Evolutionary conservation across 2,329 filamentous ascomycete genomes (phyloP).

Genomic region (Pseudovirgaria hyperparasitica): DNA sequence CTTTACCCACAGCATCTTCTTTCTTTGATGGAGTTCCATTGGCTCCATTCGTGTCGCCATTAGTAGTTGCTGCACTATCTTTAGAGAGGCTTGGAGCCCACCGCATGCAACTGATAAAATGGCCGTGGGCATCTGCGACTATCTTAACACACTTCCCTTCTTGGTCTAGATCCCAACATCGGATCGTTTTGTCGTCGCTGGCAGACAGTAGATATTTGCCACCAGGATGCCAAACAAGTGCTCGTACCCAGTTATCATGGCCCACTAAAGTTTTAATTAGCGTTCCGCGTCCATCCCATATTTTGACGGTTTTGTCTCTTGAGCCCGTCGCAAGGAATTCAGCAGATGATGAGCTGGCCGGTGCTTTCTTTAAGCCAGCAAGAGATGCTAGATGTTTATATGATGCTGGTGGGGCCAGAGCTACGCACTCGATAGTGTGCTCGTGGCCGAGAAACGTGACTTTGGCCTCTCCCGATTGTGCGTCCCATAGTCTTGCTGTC

Average conservation of each 20-base stretch:
- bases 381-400: constrained; percentile 67
- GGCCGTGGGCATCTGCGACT: constrained; percentile 62
- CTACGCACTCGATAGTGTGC: constrained; percentile 73
- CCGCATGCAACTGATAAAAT: constrained; percentile 74
- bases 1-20: constrained; percentile 35
- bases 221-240: constrained; percentile 76
- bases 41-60: constrained; percentile 28
- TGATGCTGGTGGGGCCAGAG: constrained; percentile 66
- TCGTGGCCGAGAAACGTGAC: constrained; percentile 76
- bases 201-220: constrained; percentile 82
- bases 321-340: constrained; percentile 86
- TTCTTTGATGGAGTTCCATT: constrained; percentile 40
- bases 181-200: constrained; percentile 79
- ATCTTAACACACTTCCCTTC: constrained; percentile 83
- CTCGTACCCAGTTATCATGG: constrained; percentile 90
- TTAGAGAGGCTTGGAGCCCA: constrained; percentile 73
- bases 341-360: constrained; percentile 57
- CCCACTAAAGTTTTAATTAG: constrained; percentile 73
- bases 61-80: constrained; percentile 33
- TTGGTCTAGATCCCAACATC: constrained; percentile 88
- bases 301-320: constrained; percentile 77
- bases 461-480: constrained; percentile 62
- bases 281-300: constrained; percentile 80
- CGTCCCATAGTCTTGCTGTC: constrained; percentile 75
- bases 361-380: constrained; percentile 73